Base-by-base conservation (phyloP, 495 filamentous ascomycete species). In the Lophiostoma macrostomum region DNA sequence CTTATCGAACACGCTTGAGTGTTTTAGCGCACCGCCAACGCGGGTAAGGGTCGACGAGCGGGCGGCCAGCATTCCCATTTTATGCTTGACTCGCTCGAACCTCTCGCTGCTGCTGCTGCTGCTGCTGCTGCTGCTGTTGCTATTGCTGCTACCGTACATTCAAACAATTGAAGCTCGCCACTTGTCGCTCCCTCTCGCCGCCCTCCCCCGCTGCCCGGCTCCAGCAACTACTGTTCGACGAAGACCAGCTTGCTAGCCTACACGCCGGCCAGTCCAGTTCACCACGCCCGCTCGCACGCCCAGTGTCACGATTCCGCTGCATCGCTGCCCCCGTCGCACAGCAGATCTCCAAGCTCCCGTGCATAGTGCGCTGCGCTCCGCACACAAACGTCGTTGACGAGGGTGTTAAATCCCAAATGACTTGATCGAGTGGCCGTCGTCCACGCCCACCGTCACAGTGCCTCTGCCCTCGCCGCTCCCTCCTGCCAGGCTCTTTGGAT, bases 331-430 rank as follows among this genome's bases (percentile, higher is more conserved):
- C 40, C 50, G 41, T 54, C 50, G 50, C 50, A 54, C 50, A 45
- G 14, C 19, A n/a, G n/a, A 32, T 39, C 46, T 37, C 50, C 23
- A 38, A 28, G 14, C 25, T 54, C 20, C 41, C 32, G 50, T 54
- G 50, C 50, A 46, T 54, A 44, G 24, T 46, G 45, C 53, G 45
- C 35, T 37, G 53, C 53, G 43, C 45, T 43, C 53, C 46, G 46
- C 53, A 50, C 53, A 57, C 55, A 58, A 52, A 18, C 47, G 48
- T 48, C 40, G 47, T 48, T 53, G 55, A 27, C 39, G 34, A 16
- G n/a, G 39, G 46, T 41, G 39, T 58, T 39, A 37, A 51, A 50
- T 50, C 54, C 54, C 54, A 22, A 50, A 58, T 58, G 54, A 27
- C 54, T 51, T 58, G 54, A 58, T 51, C 47, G 39, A 50, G 39